Base-by-base conservation (phyloP, 306 rosid genomes). In the Dryas alaskensis region DNA sequence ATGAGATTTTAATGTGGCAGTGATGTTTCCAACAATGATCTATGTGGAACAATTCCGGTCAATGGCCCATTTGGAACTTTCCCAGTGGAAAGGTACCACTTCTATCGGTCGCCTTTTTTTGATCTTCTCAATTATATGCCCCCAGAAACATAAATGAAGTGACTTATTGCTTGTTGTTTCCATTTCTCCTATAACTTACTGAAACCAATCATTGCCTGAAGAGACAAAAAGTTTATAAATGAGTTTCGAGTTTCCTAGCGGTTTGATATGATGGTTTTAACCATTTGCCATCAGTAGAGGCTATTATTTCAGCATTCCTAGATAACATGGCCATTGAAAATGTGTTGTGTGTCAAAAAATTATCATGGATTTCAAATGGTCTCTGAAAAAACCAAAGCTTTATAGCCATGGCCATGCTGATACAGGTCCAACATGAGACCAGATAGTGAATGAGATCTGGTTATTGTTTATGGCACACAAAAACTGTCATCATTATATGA, bases 11-110 rank as follows among this genome's bases (percentile, higher is more conserved):
- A 4, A 71, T 68, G 60, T 74, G 89, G 69, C 90, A 95, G 99
- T 75, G 99, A 95, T 76, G 96, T 90, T 63, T 95, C 99, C 5
- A 92, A 84, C 74, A 95, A 95, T 72, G 81, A 86, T 59, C 92
- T 95, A 16, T 95, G 99, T 39, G 99, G 99, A 82, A 95, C 97
- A 72, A 84, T 92, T 73, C 99, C 99, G 11, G 88, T 90, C 43
- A 93, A 95, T 80, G 99, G 99, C 11, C 95, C 95, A 63, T 95
- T 92, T 31, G 67, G 88, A n/a, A 80, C 93, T 73, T 92, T 95
- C 76, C 85, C 97, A 40, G 71, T 84, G 83, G 89, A 86, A 83
- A 88, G 99, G 99, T 88, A 81, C 64, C 61, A 37, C 44, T 64
- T 72, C 49, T 31, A 19, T 54, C 44, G 60, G 51, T 72, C 8